Evolutionary conservation across 2,329 filamentous ascomycete species (phyloP), one percentile per base, ranked within the genome.

Genomic region (Epichloe elymi): DNA sequence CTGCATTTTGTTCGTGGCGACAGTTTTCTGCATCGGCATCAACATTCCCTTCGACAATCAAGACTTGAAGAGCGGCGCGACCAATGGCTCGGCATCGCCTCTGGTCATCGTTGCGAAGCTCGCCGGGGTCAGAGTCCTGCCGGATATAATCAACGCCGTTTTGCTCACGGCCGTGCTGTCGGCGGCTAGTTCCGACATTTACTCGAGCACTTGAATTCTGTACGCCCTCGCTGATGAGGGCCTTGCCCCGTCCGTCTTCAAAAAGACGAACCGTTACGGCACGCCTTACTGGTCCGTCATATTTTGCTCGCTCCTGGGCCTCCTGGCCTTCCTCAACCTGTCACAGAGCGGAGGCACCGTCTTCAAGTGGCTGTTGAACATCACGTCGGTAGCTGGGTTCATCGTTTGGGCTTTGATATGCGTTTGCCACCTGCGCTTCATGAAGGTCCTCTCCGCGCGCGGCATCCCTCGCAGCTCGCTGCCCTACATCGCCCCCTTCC

Each of bases 131-230:
- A 68, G 70, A 7, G 75, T 78, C 3, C 75, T 88, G 4, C 77
- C 80, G 5, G 71, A 79, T 58, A 82, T 90, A 61, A 82, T 91
- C 72, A 91, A 91, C 65, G 85, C 80, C 15, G 81, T 88, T 7
- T 78, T 91, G 10, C 72, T 91, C 20, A 87, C 85, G 0, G 86
- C 85, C 3, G 86, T 89, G 7, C 79, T 88, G 58, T 87, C 85
- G 0, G 86, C 86, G 5, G 86, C 84, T 53, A 88, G 86, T 67
- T 85, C 84, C 14, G 86, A 86, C 67, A 75, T 89, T 53, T 88
- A 86, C 69, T 85, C 83, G 41, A 81, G 80, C 53, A 83, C 78
- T 52, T 80, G 84, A 23, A 82, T 85, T 40, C 72, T 88, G 37
- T 74, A 86, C 55, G 80, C 78, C 10, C 72, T 88, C 12, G 81